Percentiles rank a stretch among this genome's conserved stretches.
phyloP scores from a whole-genome alignment of 2,329 filamentous ascomycete species.

The Akanthomyces lecanii region DNA sequence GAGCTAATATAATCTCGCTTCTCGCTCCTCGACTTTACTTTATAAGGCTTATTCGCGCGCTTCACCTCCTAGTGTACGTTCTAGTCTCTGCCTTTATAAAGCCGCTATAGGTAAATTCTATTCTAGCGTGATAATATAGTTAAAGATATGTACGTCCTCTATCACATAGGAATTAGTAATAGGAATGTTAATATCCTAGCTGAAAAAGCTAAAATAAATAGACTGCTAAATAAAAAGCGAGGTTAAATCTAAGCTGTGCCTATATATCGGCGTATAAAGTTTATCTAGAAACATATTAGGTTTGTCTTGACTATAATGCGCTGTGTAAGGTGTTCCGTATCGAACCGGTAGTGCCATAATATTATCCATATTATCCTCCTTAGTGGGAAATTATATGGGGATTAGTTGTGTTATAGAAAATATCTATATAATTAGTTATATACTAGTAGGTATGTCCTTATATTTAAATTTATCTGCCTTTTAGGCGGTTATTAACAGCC shows the following conservation, averaged over 20 bases:
- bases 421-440: neutral
- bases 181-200: constrained; percentile 1
- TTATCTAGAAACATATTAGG: constrained; percentile 5
- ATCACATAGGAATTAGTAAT: neutral
- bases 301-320: constrained; percentile 1
- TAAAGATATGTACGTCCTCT: neutral
- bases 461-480: constrained; percentile 12
- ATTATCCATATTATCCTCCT: neutral
- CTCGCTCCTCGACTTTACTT: neutral
- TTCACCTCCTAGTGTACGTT: neutral
- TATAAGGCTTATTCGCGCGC: neutral
- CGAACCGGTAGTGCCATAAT: neutral
- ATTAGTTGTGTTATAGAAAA: neutral
- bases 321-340: neutral
- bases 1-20: neutral
- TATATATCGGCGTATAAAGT: neutral
- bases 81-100: neutral
- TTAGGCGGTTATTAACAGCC: constrained; percentile 10
- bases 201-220: constrained; percentile 6
- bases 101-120: neutral
- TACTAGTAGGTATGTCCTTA: neutral
- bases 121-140: neutral
- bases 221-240: constrained; percentile 4
- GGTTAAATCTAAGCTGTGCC: neutral
- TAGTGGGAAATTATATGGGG: neutral